A percentile compares a stretch with the other conserved stretches of the same genome.
phyloP scores from a whole-genome alignment of 2,329 filamentous ascomycete species.

The Keithomyces neogunnii region DNA sequence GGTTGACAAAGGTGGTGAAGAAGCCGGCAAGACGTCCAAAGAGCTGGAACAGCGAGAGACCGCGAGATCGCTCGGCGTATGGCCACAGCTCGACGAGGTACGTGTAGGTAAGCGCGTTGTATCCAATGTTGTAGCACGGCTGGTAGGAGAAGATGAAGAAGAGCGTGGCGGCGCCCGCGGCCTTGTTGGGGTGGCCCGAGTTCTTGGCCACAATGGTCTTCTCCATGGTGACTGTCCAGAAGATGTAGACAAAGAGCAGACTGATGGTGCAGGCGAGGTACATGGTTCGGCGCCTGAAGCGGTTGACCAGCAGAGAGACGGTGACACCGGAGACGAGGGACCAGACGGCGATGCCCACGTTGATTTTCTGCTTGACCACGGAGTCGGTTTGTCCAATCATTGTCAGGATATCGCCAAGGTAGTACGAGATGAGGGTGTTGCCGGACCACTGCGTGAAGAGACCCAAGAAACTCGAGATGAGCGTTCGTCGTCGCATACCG shows the following conservation, averaged over 20 bases:
- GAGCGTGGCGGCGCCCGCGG: constrained; percentile 31
- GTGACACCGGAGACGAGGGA: constrained; percentile 33
- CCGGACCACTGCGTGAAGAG: constrained; percentile 47
- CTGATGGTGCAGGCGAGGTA: constrained; percentile 31
- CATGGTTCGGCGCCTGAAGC: constrained; percentile 36
- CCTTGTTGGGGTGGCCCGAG: constrained; percentile 17
- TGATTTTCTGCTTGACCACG: constrained; percentile 25
- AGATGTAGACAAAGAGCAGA: constrained; percentile 42
- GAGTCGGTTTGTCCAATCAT: constrained; percentile 33
- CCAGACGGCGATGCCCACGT: constrained; percentile 39
- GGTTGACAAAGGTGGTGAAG: constrained; percentile 16
- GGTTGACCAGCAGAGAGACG: constrained; percentile 34
- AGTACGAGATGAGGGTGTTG: constrained; percentile 42
- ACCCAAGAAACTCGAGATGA: constrained; percentile 40
- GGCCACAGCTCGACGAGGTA: constrained; percentile 52
- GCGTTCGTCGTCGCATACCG: constrained; percentile 40
- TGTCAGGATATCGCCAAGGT: constrained; percentile 31
- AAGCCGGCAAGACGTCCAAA: constrained; percentile 23
- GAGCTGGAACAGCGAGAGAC: constrained; percentile 41
- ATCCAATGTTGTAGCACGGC: constrained; percentile 50
- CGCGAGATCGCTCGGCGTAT: constrained; percentile 43
- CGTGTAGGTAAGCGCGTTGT: constrained; percentile 53
- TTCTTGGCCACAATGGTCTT: constrained; percentile 23
- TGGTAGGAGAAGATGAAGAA: constrained; percentile 50
- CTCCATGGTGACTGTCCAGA: constrained; percentile 41